These are phyloP conservation scores for Citrus sp. DNA, from an alignment of 345 rosid genomes.

Conservation along the genomic window DNA sequence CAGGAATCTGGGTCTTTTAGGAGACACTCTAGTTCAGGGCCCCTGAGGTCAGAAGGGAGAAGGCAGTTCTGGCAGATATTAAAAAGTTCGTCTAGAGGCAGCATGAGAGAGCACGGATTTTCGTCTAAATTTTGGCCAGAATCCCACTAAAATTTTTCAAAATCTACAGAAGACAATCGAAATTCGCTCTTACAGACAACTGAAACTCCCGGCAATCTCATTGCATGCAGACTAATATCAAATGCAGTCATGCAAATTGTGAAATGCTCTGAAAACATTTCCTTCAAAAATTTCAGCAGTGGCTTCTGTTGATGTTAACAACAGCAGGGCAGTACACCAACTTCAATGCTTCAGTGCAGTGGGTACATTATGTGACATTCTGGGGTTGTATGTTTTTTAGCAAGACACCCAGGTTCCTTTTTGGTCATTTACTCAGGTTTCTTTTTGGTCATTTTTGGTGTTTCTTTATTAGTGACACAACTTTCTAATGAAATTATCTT, in stretches of 20 bases:
- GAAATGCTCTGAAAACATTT: not conserved
- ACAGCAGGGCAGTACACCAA: not conserved
- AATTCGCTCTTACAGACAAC: not conserved
- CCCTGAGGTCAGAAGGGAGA: slow-evolving; percentile 37
- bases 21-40: slow-evolving; percentile 47
- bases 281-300: not conserved
- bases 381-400: not conserved
- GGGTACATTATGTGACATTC: not conserved
- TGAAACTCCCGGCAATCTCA: not conserved
- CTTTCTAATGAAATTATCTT: not conserved
- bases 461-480: not conserved
- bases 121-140: slow-evolving; percentile 36
- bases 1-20: slow-evolving; percentile 31
- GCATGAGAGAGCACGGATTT: slow-evolving; percentile 50
- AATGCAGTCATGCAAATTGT: not conserved
- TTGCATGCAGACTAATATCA: not conserved
- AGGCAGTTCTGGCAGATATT: slow-evolving; percentile 51
- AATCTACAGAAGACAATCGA: not conserved
- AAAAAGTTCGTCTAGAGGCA: slow-evolving; percentile 46
- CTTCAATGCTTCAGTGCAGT: not conserved
- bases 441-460: not conserved
- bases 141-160: slow-evolving; percentile 15
- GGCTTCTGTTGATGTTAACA: not conserved
- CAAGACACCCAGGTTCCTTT: not conserved
- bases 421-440: not conserved